Evolutionary conservation across 768 basidiomycete genomes (phyloP).

Genomic region (Calvatia gigantea): DNA sequence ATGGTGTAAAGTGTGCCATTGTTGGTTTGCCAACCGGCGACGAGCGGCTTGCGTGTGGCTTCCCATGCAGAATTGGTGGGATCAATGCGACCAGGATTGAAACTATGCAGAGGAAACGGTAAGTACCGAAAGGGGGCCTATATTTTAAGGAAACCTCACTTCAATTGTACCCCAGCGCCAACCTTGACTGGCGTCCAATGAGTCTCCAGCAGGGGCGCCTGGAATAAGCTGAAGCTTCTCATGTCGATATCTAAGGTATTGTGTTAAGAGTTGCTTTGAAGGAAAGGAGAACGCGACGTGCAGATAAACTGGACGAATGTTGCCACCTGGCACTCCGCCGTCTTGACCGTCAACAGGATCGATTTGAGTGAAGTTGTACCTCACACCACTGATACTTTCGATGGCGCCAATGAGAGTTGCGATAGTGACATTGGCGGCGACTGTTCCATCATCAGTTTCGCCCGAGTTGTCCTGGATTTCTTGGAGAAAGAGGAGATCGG

Average conservation of each 20-base stretch:
- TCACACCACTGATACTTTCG: conserved; percentile 34
- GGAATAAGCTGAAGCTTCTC: conserved; percentile 45
- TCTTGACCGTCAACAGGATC: conserved; percentile 51
- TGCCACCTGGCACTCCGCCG: conserved; percentile 60
- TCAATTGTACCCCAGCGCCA: too few relatives aligned
- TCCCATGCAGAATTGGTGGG: conserved; percentile 54
- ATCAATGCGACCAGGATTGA: conserved; percentile 62
- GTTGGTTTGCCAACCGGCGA: conserved; percentile 50
- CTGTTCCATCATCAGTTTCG: conserved; percentile 47
- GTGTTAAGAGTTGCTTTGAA: background rate
- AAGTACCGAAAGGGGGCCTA: background rate
- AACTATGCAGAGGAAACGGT: conserved; percentile 29
- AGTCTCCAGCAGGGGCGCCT: conserved; percentile 44
- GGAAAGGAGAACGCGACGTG: conserved; percentile 22
- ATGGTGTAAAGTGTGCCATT: conserved; percentile 53
- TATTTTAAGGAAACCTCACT: conserved; percentile 25
- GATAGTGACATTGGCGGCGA: conserved; percentile 51
- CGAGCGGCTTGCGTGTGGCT: conserved; percentile 56
- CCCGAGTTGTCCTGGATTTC: conserved; percentile 64
- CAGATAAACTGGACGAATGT: conserved; percentile 59
- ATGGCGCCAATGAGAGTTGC: conserved; percentile 47
- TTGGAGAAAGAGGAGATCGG: conserved; percentile 61
- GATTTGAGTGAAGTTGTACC: conserved; percentile 48
- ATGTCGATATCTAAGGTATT: conserved; percentile 36
- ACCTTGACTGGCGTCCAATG: conserved; percentile 43